Evolutionary conservation across 208 protist genomes (phyloP).

Genomic region (Leishmania mexicana): DNA sequence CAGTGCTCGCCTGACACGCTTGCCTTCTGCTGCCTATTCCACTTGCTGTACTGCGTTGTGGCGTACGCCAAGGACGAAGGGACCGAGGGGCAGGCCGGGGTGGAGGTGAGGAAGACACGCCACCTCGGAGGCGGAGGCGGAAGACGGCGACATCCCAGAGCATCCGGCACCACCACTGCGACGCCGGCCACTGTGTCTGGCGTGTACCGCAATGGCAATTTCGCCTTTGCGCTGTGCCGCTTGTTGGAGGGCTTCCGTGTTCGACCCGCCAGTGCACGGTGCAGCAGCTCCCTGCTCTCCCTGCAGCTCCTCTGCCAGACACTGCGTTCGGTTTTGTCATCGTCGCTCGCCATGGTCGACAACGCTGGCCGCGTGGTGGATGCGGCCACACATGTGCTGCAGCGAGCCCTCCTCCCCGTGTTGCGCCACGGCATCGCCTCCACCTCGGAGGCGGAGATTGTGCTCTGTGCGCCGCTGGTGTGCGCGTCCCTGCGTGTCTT

Average conservation of each 20-base stretch:
- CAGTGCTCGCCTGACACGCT: constrained; percentile 23
- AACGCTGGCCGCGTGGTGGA: constrained; percentile 35
- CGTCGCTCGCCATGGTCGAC: constrained; percentile 26
- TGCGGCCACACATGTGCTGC: constrained; percentile 33
- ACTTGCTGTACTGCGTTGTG: constrained; percentile 29
- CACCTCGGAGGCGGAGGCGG: neutral
- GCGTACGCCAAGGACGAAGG: constrained; percentile 22
- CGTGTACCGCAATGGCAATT: constrained; percentile 34
- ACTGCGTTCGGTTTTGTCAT: constrained; percentile 30
- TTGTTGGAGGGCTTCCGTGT: constrained; percentile 33
- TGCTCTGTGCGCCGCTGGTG: constrained; percentile 33
- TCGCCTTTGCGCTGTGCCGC: constrained; percentile 36
- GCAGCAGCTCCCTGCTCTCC: constrained; percentile 18
- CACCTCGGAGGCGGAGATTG: constrained; percentile 46
- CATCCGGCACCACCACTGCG: neutral
- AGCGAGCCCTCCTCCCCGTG: constrained; percentile 36
- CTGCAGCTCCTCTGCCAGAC: constrained; percentile 21
- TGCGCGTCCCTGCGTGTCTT: constrained; percentile 37
- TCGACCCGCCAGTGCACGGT: constrained; percentile 4
- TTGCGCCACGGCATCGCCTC: constrained; percentile 44
- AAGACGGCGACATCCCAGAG: neutral
- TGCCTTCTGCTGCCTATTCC: constrained; percentile 21
- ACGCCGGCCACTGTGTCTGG: neutral
- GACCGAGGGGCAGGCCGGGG: neutral
- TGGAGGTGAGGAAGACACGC: neutral